Conservation (phyloP, 2,329 filamentous ascomycete species). For the Aschersonia sp. region DNA sequence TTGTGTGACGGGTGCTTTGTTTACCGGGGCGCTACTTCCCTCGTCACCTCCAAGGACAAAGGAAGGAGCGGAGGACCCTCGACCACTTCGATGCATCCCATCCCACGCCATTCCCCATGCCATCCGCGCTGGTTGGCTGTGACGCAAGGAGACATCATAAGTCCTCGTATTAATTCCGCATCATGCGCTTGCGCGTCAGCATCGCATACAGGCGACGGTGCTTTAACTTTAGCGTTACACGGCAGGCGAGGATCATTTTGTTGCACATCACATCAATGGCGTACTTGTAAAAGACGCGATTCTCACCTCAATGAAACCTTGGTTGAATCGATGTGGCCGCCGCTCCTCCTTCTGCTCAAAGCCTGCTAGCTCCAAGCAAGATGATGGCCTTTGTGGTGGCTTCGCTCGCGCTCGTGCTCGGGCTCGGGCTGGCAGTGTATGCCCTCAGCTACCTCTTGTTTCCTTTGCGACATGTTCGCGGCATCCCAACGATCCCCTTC, state of each 20-base stretch:
- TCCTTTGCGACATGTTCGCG: conserved; percentile 14
- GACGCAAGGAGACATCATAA: neutral
- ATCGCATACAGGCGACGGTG: neutral
- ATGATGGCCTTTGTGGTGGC: neutral
- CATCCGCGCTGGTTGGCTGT: neutral
- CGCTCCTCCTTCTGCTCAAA: neutral
- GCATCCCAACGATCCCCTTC: conserved; percentile 27
- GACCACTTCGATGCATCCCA: neutral
- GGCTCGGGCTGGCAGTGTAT: neutral
- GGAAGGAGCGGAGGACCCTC: neutral
- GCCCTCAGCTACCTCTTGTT: conserved; percentile 5
- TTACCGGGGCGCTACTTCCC: neutral
- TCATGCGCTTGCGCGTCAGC: neutral
- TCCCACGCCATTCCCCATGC: neutral
- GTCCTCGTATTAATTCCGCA: neutral
- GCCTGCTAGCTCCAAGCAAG: neutral
- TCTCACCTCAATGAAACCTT: neutral
- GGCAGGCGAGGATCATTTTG: neutral
- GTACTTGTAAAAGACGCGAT: neutral
- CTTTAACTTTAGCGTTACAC: neutral
- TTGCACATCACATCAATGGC: neutral
- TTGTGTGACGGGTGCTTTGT: neutral
- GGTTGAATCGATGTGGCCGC: neutral
- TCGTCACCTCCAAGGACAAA: neutral
- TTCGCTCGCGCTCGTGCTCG: neutral